Evolutionary conservation across 2,329 filamentous ascomycete species (phyloP), one percentile per base, ranked within the genome.

Genomic region (Geosmithia putterillii): DNA sequence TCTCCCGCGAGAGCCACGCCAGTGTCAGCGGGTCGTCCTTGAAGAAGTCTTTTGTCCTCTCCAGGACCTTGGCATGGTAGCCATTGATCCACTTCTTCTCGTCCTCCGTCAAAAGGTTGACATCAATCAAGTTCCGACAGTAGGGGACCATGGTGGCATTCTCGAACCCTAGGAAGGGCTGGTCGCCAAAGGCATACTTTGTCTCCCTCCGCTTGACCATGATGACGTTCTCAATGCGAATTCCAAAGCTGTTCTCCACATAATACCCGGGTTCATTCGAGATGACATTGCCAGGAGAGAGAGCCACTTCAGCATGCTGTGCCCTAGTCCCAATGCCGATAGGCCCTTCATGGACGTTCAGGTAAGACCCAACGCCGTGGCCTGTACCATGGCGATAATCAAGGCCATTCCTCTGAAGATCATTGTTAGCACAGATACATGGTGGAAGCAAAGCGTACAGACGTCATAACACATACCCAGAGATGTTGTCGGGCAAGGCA

Each of bases 241-340:
- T 92, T 17, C 92, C 92, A 56, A 94, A 98, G 35, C 80, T 79
- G 40, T 88, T 90, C 54, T 98, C 92, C 61, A 96, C 89, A 60
- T 98, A 98, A 66, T 89, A 98, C 23, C 92, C 92, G 2, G 92
- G 92, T 62, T 98, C 88, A 55, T 95, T 88, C 2, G 90, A 96
- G 43, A 96, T 79, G 36, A 98, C 90, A 54, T 98, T 95, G 38
- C 92, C 92, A n/a, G 86, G 73, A 0, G 86, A 78, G 23, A 98
- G 72, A 0, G 92, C 75, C 6, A 96, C 89, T 58, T 98, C 92
- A 0, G 86, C 83, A 58, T 90, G 95, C 54, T 94, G 86, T 35
- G 94, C 79, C 38, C 92, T 76, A 9, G 89, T 95, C 22, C 92
- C 92, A 47, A 98, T 94, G 18, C 92, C 92, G 48, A 98, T 94